Conservation (phyloP, 495 filamentous ascomycete species). For the Podospora pseudopauciseta region DNA sequence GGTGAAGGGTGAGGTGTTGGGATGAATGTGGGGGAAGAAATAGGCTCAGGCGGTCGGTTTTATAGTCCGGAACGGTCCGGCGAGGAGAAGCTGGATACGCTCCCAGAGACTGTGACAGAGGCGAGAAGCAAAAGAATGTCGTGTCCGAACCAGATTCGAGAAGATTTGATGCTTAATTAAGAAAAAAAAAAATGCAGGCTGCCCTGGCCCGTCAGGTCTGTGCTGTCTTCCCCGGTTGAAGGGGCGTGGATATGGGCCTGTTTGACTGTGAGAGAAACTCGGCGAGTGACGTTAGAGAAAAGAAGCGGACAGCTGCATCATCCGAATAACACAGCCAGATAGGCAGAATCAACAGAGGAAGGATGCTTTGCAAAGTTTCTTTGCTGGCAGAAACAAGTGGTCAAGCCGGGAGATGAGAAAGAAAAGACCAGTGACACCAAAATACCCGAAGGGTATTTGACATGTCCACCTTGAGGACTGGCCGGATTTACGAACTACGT, state of each 20-base stretch:
- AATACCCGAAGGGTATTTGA: background rate
- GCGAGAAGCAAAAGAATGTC: constrained; percentile 31
- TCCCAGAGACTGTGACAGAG: background rate
- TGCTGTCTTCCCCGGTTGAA: constrained; percentile 11
- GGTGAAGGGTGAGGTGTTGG: background rate
- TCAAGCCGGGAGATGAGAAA: background rate
- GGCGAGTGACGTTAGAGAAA: constrained; percentile 34
- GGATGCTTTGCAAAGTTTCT: background rate
- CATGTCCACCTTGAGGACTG: background rate
- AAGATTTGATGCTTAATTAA: constrained; percentile 24
- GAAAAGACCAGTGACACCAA: background rate
- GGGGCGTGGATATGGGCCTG: background rate
- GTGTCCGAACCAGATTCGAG: constrained; percentile 47
- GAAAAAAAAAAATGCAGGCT: constrained; percentile 11
- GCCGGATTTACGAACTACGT: background rate
- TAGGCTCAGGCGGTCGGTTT: constrained; percentile 9
- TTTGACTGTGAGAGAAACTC: constrained; percentile 19
- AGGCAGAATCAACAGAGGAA: constrained; percentile 6
- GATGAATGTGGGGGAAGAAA: background rate
- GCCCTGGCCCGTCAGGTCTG: constrained; percentile 12
- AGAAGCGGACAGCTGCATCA: constrained; percentile 44
- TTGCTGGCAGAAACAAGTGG: background rate
- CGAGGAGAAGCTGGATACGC: background rate
- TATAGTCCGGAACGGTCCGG: constrained; percentile 11
- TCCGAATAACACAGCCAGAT: constrained; percentile 23